Percentiles rank a stretch among this genome's conserved stretches.
These are phyloP conservation scores for Lathyrus oleraceus DNA, from an alignment of 306 rosid species.

Conservation along the genomic window DNA sequence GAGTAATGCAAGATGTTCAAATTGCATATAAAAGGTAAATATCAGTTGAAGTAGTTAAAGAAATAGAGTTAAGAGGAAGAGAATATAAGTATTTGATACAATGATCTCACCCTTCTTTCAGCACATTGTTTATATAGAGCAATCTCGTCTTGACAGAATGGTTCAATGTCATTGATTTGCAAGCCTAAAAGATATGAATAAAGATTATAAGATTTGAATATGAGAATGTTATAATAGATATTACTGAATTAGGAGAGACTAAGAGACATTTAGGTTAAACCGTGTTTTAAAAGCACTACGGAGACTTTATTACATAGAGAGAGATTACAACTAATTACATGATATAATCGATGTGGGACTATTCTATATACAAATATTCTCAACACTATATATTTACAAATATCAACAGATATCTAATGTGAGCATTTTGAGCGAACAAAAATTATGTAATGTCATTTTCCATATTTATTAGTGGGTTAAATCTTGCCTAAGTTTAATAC, in stretches of 20 bases:
- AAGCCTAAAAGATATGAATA: slow-evolving; percentile 58
- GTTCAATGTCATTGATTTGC: slow-evolving; percentile 94
- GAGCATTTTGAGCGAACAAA: neutral
- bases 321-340: no score
- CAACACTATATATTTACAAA: no score
- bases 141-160: slow-evolving; percentile 95
- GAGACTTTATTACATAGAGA: no score
- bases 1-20: slow-evolving; percentile 4
- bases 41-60: slow-evolving; percentile 12
- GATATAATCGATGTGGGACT: no score
- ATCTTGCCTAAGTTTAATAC: slow-evolving; percentile 13
- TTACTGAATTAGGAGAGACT: no score
- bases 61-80: neutral
- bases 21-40: slow-evolving; percentile 13
- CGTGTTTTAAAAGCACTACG: no score
- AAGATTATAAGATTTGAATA: slow-evolving; percentile 22
- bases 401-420: slow-evolving; percentile 9
- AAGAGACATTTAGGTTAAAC: no score
- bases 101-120: slow-evolving; percentile 74
- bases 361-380: no score
- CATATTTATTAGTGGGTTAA: slow-evolving; percentile 20
- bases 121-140: slow-evolving; percentile 74
- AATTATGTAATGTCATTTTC: neutral
- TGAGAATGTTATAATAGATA: neutral
- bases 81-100: slow-evolving; percentile 5